Conservation (phyloP, 2,329 filamentous ascomycete species). For the Colletotrichum higginsianum region DNA sequence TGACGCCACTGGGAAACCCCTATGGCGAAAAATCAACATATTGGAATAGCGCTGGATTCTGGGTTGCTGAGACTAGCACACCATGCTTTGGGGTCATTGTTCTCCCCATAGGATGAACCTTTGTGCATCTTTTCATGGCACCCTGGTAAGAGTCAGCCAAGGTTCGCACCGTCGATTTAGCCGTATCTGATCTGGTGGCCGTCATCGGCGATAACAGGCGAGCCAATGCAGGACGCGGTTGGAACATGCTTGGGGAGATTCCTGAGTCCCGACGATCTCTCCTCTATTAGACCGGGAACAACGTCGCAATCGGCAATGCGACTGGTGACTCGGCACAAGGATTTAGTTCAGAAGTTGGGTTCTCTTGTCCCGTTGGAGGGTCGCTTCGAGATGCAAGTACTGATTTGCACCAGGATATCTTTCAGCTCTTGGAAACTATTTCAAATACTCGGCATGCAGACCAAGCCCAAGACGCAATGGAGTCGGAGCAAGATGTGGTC, state of each 20-base stretch:
- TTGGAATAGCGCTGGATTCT: neutral
- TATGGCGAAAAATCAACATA: conserved; percentile 3
- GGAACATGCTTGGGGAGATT: neutral
- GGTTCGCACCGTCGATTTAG: neutral
- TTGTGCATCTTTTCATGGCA: neutral
- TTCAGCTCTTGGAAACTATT: conserved; percentile 13
- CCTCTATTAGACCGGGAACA: neutral
- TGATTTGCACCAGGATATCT: conserved; percentile 23
- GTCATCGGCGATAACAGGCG: neutral
- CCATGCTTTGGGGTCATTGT: neutral
- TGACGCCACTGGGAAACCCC: conserved; percentile 21
- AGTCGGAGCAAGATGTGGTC: conserved; percentile 2
- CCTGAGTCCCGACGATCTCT: conserved; percentile 2
- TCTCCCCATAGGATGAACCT: neutral
- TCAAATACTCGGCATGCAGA: too few relatives aligned
- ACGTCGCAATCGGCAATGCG: conserved; percentile 10
- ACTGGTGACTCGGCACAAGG: conserved; percentile 9
- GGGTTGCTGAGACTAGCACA: neutral
- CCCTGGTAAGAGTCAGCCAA: neutral
- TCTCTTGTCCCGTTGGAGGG: conserved; percentile 7
- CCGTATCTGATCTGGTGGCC: neutral
- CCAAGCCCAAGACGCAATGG: neutral
- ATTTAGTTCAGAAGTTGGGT: neutral
- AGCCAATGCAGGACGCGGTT: conserved; percentile 17
- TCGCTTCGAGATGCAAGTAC: conserved; percentile 14